These are phyloP conservation scores for Berberis thunbergii DNA, from an alignment of 164 flowering plant genomes.

Conservation along the genomic window DNA sequence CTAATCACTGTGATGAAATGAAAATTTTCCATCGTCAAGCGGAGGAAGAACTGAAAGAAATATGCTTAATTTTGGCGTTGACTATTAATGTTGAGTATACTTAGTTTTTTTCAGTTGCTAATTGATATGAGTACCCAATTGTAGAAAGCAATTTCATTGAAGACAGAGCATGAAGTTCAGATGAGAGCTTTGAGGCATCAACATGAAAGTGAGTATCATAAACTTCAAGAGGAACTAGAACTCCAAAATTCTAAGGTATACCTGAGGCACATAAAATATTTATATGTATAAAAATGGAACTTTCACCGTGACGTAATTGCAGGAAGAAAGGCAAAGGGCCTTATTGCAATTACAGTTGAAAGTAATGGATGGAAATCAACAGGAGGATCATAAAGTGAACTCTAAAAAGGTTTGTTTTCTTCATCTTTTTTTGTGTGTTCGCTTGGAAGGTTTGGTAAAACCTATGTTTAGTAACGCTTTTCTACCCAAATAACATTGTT, in stretches of 20 bases:
- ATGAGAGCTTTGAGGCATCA: slow-evolving; percentile 49
- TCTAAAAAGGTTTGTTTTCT: slow-evolving; percentile 52
- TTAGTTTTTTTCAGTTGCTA: slow-evolving; percentile 8
- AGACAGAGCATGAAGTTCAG: slow-evolving; percentile 71
- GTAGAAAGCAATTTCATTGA: slow-evolving; percentile 44
- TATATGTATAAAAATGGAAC: not conserved
- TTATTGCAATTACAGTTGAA: slow-evolving; percentile 87
- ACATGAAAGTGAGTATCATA: slow-evolving; percentile 65
- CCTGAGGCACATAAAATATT: not conserved
- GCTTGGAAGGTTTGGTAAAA: not conserved
- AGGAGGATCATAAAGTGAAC: slow-evolving; percentile 78
- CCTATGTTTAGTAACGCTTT: not conserved
- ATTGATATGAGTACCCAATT: slow-evolving; percentile 2
- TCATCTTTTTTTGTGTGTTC: not conserved
- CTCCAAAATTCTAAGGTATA: slow-evolving; percentile 69
- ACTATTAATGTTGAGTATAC: not conserved
- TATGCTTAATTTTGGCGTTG: slow-evolving; percentile 9
- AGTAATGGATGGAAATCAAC: slow-evolving; percentile 56
- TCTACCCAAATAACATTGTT: too few species aligned
- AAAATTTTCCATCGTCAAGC: slow-evolving; percentile 45
- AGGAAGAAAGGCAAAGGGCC: slow-evolving; percentile 92
- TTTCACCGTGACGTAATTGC: slow-evolving; percentile 10
- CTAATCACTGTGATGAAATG: slow-evolving; percentile 49
- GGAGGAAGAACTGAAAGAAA: slow-evolving; percentile 78
- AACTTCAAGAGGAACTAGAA: slow-evolving; percentile 71